Evolutionary conservation across 1,284 basidiomycete genomes (phyloP).

Genomic region (Papiliotrema nemorosa): DNA sequence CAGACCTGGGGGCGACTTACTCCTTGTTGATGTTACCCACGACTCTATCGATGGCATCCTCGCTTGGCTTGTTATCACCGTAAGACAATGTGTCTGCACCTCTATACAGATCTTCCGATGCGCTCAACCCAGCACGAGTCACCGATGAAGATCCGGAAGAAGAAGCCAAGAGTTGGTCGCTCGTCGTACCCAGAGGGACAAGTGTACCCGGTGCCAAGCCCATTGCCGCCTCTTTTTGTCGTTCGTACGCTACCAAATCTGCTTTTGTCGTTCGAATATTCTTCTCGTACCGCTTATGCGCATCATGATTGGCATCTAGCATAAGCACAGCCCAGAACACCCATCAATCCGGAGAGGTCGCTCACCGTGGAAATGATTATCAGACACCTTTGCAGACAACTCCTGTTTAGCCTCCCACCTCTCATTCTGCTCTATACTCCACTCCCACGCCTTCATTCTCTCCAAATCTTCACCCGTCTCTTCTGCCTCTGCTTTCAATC

Average conservation of each 20-base stretch:
- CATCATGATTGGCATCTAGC: conserved; percentile 82
- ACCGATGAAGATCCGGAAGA: conserved; percentile 23
- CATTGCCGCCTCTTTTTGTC: conserved; percentile 77
- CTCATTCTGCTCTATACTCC: conserved; percentile 91
- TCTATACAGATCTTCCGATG: conserved; percentile 74
- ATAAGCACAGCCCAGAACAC: background rate
- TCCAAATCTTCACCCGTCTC: conserved; percentile 70
- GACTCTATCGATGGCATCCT: conserved; percentile 91
- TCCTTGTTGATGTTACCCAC: conserved; percentile 89
- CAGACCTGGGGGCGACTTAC: conserved; percentile 56
- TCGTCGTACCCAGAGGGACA: conserved; percentile 45
- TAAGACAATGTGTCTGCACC: conserved; percentile 87
- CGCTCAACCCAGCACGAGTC: conserved; percentile 51
- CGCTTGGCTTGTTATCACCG: conserved; percentile 87
- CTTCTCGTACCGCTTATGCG: conserved; percentile 84
- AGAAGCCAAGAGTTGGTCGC: conserved; percentile 29
- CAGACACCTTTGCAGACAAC: conserved; percentile 56
- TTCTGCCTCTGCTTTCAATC: conserved; percentile 80
- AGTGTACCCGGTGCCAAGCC: conserved; percentile 66
- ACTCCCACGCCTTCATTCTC: conserved; percentile 86
- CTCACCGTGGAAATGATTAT: conserved; percentile 52
- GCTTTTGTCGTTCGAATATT: conserved; percentile 82
- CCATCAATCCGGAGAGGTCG: background rate
- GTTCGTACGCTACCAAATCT: conserved; percentile 76
- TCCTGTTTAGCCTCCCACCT: conserved; percentile 84